These are phyloP conservation scores for Lolium perenne DNA, from an alignment of 176 grass and related monocot genomes.

Conservation along the genomic window DNA sequence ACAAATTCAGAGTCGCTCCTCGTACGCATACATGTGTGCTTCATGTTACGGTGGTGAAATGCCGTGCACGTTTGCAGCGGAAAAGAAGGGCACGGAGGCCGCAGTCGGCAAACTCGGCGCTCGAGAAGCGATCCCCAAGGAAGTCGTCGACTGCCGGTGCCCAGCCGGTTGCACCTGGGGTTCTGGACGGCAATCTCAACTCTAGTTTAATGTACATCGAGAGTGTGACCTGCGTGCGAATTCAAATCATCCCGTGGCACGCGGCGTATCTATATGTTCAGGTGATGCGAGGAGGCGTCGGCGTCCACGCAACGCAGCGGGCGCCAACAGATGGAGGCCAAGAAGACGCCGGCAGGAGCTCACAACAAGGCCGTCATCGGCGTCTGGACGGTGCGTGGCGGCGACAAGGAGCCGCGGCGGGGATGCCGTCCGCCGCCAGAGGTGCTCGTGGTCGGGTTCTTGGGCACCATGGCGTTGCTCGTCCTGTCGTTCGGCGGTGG, in stretches of 20 bases:
- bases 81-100: background rate
- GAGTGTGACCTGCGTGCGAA: background rate
- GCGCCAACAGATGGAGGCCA: background rate
- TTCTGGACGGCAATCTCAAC: background rate
- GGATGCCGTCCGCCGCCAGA: background rate
- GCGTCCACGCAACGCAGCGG: background rate
- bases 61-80: background rate
- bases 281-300: background rate
- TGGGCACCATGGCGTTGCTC: slow-evolving; percentile 26
- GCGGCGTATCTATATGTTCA: background rate
- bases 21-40: too few relatives aligned
- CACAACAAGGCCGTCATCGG: background rate
- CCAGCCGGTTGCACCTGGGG: background rate
- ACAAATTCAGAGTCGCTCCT: too few relatives aligned
- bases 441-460: background rate
- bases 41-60: background rate
- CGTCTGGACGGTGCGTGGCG: background rate
- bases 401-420: background rate
- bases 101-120: background rate
- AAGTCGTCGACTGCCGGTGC: slow-evolving; percentile 1
- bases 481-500: background rate
- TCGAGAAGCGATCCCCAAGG: background rate
- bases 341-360: background rate
- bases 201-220: background rate
- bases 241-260: background rate